phyloP scores from a whole-genome alignment of 192 early-diverging fungal species.

The Linnemannia elongata region DNA sequence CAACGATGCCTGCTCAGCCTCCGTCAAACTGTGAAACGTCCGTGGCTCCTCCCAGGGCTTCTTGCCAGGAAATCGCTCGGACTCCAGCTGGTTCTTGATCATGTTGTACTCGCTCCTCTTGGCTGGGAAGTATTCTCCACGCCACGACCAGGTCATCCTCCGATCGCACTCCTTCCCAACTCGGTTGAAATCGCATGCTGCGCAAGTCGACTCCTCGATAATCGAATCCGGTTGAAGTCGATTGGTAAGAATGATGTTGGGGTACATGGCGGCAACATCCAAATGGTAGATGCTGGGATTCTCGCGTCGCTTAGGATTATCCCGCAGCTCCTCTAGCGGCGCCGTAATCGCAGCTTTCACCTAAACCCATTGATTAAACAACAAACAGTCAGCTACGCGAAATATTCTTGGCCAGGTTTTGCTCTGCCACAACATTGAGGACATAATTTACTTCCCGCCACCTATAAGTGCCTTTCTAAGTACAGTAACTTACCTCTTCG shows the following conservation, averaged over 20 bases:
- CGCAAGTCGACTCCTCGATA: conserved; percentile 88
- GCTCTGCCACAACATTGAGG: not conserved
- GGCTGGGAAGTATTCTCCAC: conserved; percentile 95
- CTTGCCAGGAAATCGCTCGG: conserved; percentile 83
- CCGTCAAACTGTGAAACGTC: conserved; percentile 76
- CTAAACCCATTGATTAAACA: conserved; percentile 35
- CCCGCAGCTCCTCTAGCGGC: conserved; percentile 80
- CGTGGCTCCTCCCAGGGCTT: conserved; percentile 64
- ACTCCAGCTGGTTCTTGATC: conserved; percentile 88
- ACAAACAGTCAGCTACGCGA: not conserved
- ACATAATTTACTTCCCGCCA: no score
- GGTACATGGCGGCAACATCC: conserved; percentile 99
- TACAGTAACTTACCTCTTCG: conserved; percentile 74
- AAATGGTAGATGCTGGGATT: conserved; percentile 95
- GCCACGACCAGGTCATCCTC: conserved; percentile 97
- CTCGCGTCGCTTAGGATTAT: conserved; percentile 81
- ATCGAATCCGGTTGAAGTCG: conserved; percentile 98
- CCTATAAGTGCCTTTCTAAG: not conserved
- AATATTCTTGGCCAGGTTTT: not conserved
- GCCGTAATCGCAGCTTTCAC: conserved; percentile 73
- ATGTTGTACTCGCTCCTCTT: conserved; percentile 88
- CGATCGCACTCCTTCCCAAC: conserved; percentile 92
- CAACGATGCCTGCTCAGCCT: conserved; percentile 75
- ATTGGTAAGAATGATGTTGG: conserved; percentile 99
- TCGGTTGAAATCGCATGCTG: conserved; percentile 93